Conservation (phyloP, 768 basidiomycete species). For the Phaeotremella fagi region DNA sequence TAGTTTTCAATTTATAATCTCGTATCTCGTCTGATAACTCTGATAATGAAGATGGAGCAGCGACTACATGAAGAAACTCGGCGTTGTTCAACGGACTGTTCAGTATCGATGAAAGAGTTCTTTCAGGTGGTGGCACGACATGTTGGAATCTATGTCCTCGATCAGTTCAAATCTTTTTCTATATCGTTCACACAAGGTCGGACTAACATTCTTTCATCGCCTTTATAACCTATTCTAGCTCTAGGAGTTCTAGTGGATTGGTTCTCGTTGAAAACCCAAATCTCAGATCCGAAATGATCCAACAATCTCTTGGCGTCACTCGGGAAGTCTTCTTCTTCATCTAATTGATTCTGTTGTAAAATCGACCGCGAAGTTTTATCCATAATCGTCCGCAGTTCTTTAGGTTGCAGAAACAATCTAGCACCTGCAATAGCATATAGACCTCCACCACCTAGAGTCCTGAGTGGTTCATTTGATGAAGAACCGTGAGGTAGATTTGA, state of each 20-base stretch:
- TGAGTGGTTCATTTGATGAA: constrained; percentile 10
- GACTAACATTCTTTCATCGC: constrained; percentile 33
- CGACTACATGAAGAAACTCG: constrained; percentile 34
- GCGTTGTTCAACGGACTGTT: constrained; percentile 20
- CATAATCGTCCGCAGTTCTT: constrained; percentile 18
- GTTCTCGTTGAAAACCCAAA: constrained; percentile 32
- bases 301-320: constrained; percentile 16
- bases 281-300: constrained; percentile 20
- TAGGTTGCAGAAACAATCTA: constrained; percentile 28
- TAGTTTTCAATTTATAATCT: not conserved
- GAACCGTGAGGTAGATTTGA: too few relatives aligned
- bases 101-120: constrained; percentile 15
- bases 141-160: constrained; percentile 22
- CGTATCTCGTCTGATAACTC: not conserved
- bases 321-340: constrained; percentile 13
- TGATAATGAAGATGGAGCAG: constrained; percentile 7
- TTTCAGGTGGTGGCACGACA: constrained; percentile 16
- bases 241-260: constrained; percentile 21
- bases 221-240: constrained; percentile 38
- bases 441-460: constrained; percentile 35
- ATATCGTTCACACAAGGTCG: not conserved
- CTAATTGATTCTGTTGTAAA: not conserved
- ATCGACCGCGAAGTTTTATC: constrained; percentile 6
- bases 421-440: constrained; percentile 38
- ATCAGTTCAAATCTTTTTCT: not conserved